Evolutionary conservation across 2,329 filamentous ascomycete species (phyloP).

Genomic region (Clathrospora elynae): DNA sequence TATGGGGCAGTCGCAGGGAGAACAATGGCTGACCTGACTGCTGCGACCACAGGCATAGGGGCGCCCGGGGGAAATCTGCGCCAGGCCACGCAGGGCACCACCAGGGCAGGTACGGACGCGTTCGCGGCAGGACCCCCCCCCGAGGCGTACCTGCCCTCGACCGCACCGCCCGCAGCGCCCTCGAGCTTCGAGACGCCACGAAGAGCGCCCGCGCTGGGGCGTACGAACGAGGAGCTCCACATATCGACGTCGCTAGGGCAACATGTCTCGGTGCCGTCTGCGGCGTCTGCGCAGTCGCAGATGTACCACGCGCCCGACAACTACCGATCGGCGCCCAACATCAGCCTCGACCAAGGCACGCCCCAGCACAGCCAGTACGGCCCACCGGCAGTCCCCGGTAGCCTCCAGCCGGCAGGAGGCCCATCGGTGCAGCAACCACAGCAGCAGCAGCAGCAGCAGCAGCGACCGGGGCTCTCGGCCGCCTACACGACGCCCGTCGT

Average conservation of each 20-base stretch:
- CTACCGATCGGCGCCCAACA: conserved; percentile 58
- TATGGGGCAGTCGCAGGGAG: background rate
- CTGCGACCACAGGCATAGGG: conserved; percentile 45
- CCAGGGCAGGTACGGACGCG: conserved; percentile 52
- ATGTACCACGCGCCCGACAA: conserved; percentile 58
- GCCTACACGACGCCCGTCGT: conserved; percentile 64
- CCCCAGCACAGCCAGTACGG: conserved; percentile 55
- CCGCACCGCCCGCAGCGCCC: conserved; percentile 44
- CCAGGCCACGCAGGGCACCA: conserved; percentile 48
- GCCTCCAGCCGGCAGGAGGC: conserved; percentile 60
- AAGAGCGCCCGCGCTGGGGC: conserved; percentile 53
- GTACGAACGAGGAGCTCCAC: conserved; percentile 63
- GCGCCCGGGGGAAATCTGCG: conserved; percentile 51
- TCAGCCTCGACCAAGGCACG: conserved; percentile 65
- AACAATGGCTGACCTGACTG: conserved; percentile 9
- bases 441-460: conserved; percentile 39
- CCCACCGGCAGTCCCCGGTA: conserved; percentile 59
- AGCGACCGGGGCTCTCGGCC: conserved; percentile 59
- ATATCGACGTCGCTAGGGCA: conserved; percentile 49
- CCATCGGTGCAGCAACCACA: conserved; percentile 29
- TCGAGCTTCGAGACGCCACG: conserved; percentile 59
- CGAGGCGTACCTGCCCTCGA: conserved; percentile 27
- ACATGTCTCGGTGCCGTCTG: conserved; percentile 46
- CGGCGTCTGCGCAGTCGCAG: conserved; percentile 39
- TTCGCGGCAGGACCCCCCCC: conserved; percentile 45